A percentile compares a stretch with the other conserved stretches of the same genome.
These are phyloP conservation scores for Pyricularia grisea DNA, from an alignment of 2,329 filamentous ascomycete genomes.

Conservation along the genomic window DNA sequence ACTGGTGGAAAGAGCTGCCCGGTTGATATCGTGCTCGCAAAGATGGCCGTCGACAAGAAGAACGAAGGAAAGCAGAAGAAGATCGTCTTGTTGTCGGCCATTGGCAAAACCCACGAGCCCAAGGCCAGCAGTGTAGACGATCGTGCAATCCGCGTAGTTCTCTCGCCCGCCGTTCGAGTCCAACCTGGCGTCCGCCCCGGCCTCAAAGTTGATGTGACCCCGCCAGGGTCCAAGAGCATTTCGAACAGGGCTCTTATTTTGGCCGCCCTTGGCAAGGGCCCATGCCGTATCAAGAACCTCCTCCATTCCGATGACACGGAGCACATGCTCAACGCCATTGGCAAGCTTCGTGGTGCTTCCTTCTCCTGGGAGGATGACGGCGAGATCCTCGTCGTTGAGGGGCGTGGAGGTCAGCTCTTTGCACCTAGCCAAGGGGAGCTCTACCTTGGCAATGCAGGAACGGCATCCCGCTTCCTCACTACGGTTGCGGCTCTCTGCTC, in stretches of 20 bases:
- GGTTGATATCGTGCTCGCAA: slow-evolving; percentile 74
- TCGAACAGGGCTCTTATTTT: slow-evolving; percentile 94
- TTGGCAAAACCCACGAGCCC: slow-evolving; percentile 79
- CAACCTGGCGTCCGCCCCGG: slow-evolving; percentile 58
- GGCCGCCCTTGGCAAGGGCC: slow-evolving; percentile 78
- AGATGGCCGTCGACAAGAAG: slow-evolving; percentile 99
- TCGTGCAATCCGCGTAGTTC: slow-evolving; percentile 67
- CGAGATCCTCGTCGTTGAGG: slow-evolving; percentile 80
- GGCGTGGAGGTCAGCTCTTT: slow-evolving; percentile 76
- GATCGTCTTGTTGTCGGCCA: slow-evolving; percentile 82
- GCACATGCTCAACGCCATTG: slow-evolving; percentile 91
- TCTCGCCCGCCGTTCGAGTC: slow-evolving; percentile 71
- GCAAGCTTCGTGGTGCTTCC: slow-evolving; percentile 71
- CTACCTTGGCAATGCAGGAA: slow-evolving; percentile 94
- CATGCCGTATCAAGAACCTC: slow-evolving; percentile 82
- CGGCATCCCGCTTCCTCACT: slow-evolving; percentile 89
- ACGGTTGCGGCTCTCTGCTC: slow-evolving; percentile 80
- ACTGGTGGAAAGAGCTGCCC: slow-evolving; percentile 83
- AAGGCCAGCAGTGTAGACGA: slow-evolving; percentile 88
- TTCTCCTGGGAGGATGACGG: slow-evolving; percentile 94
- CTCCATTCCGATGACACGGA: slow-evolving; percentile 96
- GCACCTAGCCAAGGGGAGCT: slow-evolving; percentile 63
- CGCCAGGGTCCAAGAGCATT: slow-evolving; percentile 94
- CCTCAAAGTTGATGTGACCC: slow-evolving; percentile 64
- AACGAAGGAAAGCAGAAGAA: slow-evolving; percentile 95